Percentiles rank a stretch among this genome's conserved stretches.
phyloP scores from a whole-genome alignment of 306 rosid species.

The Acacia crassicarpa region DNA sequence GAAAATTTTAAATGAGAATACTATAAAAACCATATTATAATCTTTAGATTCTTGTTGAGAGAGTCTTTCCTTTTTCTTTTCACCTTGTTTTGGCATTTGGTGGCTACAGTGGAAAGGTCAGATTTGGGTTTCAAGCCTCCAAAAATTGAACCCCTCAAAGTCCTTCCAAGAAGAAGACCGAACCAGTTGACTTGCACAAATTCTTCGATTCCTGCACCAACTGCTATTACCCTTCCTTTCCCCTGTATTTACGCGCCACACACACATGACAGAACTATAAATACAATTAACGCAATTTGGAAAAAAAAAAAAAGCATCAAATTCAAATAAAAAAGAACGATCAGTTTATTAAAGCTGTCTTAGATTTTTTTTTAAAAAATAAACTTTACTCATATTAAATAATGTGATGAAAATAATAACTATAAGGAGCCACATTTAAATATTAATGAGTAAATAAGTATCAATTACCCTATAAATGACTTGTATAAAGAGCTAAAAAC shows the following conservation, averaged over 20 bases:
- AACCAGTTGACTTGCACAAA: slow-evolving; percentile 18
- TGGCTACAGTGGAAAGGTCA: slow-evolving; percentile 37
- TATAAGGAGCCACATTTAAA: too few species aligned
- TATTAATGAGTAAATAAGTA: too few species aligned
- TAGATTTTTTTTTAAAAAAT: too few species aligned
- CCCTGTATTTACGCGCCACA: slow-evolving; percentile 25
- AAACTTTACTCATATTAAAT: too few species aligned
- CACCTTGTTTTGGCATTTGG: slow-evolving; percentile 48
- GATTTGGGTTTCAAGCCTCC: slow-evolving; percentile 54
- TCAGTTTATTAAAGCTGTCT: too few species aligned
- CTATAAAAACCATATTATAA: neutral
- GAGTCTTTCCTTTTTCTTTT: neutral
- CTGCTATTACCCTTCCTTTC: slow-evolving; percentile 34
- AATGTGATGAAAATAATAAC: too few species aligned
- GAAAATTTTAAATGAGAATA: neutral
- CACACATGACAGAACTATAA: neutral
- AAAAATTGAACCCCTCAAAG: slow-evolving; percentile 45
- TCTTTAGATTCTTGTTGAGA: neutral
- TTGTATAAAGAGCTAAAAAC: too few species aligned
- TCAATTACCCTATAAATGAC: too few species aligned
- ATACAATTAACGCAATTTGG: neutral
- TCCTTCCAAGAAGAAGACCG: slow-evolving; percentile 38
- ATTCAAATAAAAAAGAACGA: too few species aligned
- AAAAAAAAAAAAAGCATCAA: too few species aligned
- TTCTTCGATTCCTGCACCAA: slow-evolving; percentile 33